Evolutionary conservation across 495 filamentous ascomycete genomes (phyloP), one percentile per base, ranked within the genome.

Genomic region (Annulohypoxylon maeteangense): DNA sequence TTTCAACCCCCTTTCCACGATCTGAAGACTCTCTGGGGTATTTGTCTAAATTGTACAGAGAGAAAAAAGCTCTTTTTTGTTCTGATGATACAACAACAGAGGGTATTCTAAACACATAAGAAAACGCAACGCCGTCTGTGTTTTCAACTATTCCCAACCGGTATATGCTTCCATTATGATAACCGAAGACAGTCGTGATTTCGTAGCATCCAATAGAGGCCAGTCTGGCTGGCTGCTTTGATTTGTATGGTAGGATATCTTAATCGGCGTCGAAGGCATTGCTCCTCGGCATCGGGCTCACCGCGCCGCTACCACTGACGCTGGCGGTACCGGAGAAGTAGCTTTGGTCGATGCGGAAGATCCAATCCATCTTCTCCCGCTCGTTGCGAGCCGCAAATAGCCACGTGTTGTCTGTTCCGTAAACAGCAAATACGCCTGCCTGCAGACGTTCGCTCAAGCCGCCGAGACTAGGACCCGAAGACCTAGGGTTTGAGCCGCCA

Each of bases 351-450:
- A 97, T 91, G 75, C 89, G 90, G 71, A 92, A 82, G 71, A 98
- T 95, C 95, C 95, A 99, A 75, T 98, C 94, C 23, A 93, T 88
- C 82, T 96, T 97, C 74, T 97, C 93, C 12, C 88, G 82, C 81
- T 97, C 94, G 62, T 87, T 93, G 51, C 93, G 84, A 45, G 93
- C 92, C 23, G 93, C 92, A 80, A 99, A 98, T 56, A 99, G 83
- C 87, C 92, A 99, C 38, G 94, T 96, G 74, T 97, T 97, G 74
- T 95, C 89, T 65, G 90, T 90, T 38, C 92, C 95, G 76, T 97
- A 98, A 50, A 99, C 88, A 11, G 96, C 95, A 83, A 95, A 99
- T 38, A 98, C 90, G 71, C 90, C 90, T 32, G 88, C 86, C 62
- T 85, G 81, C 81, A 87, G 56, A 84, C 86, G 75, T 78, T 88